phyloP scores from a whole-genome alignment of 1,284 basidiomycete genomes.

The Psilocybe mexicana region DNA sequence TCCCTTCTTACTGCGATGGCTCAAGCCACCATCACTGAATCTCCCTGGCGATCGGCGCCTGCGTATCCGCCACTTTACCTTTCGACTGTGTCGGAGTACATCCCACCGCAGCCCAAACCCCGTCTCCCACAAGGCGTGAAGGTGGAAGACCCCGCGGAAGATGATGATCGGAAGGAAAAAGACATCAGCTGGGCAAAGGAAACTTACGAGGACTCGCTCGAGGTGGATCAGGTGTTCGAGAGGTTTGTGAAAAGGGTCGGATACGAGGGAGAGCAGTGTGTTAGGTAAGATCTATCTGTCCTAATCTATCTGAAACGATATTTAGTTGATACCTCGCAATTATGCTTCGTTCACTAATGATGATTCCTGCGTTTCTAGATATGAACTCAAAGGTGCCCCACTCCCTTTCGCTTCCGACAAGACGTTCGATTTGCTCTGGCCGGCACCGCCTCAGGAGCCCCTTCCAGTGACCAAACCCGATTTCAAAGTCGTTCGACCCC shows the following conservation, averaged over 20 bases:
- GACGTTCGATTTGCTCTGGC: slow-evolving; percentile 71
- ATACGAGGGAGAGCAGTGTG: slow-evolving; percentile 72
- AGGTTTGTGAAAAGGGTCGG: slow-evolving; percentile 71
- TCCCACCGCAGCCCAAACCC: slow-evolving; percentile 55
- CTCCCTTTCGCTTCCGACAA: slow-evolving; percentile 72
- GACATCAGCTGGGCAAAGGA: slow-evolving; percentile 62
- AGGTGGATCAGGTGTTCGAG: slow-evolving; percentile 77
- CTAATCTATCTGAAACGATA: neutral
- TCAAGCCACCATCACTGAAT: slow-evolving; percentile 54
- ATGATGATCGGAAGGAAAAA: slow-evolving; percentile 34
- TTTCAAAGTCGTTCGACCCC: slow-evolving; percentile 51
- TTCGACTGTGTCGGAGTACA: slow-evolving; percentile 69
- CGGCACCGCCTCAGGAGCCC: slow-evolving; percentile 44
- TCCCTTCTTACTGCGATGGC: slow-evolving; percentile 62
- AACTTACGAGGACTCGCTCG: slow-evolving; percentile 74
- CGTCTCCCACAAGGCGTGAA: slow-evolving; percentile 43
- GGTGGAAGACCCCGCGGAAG: slow-evolving; percentile 39
- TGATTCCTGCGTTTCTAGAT: slow-evolving; percentile 44
- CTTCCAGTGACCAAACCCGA: slow-evolving; percentile 56
- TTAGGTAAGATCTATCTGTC: slow-evolving; percentile 51
- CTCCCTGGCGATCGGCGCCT: slow-evolving; percentile 63
- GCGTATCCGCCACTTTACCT: slow-evolving; percentile 70
- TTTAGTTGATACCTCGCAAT: neutral
- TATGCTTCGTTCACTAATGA: too few relatives aligned
- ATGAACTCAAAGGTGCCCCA: slow-evolving; percentile 74